Base-by-base conservation (phyloP, 2,329 filamentous ascomycete genomes). In the Microdochium paspali region DNA sequence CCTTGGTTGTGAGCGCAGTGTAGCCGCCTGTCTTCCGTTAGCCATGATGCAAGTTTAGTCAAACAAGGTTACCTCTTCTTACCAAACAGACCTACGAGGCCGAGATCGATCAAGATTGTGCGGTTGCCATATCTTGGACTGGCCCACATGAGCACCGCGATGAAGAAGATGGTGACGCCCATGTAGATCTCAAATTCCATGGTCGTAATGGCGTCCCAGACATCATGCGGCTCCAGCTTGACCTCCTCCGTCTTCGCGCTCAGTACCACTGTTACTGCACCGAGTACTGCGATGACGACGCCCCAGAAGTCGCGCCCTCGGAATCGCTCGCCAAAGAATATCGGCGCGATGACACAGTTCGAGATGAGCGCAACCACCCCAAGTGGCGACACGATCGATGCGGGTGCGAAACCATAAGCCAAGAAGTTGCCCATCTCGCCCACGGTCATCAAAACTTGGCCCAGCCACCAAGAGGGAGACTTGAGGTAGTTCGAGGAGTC, bases 391-490 rank as follows among this genome's bases (percentile, higher is more conserved):
- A 98, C 93, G 58, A 98, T 96, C 13, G 93, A 97, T 7, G 93
- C 93, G 3, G 93, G 93, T 25, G 93, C 93, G 63, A 98, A 98
- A 23, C 93, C 93, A 61, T 98, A 98, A 0, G 93, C 93, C 53
- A 98, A 71, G 61, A 98, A 98, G 64, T 98, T 98, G 46, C 93
- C 93, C 61, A 87, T 85, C 69, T 98, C 93, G 49, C 93, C 93
- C 23, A 95, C 70, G 1, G 84, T 89, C 80, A 98, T 98, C 50
- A 98, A 74, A 15, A 94, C 77, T 54, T 97, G 91, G 20, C 93
- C 93, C 26, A 84, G 69, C 93, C 93, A 98, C 93, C 93, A 98
- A 61, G 93, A 96, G 1, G 90, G 89, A 30, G 90, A 95, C 53
- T 81, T 82, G 50, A 98, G 77, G 65, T 98, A 98, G 5, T 80